Evolutionary conservation across 768 basidiomycete species (phyloP), one percentile per base, ranked within the genome.

Genomic region (Mycena amicta): DNA sequence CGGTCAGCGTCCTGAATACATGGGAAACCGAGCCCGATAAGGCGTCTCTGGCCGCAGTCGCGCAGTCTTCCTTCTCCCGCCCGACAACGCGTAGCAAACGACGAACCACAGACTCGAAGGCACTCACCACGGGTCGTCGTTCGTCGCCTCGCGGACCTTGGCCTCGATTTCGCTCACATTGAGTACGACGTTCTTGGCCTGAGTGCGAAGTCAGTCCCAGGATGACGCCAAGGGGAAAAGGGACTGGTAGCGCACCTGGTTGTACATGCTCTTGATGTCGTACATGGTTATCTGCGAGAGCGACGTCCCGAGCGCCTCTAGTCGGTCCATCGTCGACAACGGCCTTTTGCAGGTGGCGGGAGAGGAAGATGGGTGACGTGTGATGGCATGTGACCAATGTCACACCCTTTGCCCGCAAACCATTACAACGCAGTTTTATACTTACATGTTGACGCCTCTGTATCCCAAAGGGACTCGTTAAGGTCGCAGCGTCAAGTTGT

Each of bases 101-200:
- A 16, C 39, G 29, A n/a, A n/a, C 33, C 33, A 8, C 33, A 37
- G 33, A 18, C 33, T 18, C 33, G 8, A 37, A 37, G 22, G 43
- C 12, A 75, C 85, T 64, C 70, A 97, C 96, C 97, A 99, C 56
- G 97, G 89, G 62, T 99, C 97, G 66, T 98, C 95, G 59, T 98
- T 98, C 0, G 97, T 99, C 2, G 96, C 97, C 60, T 98, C 96
- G 62, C 86, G 81, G 18, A 98, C 96, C 76, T 97, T 98, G 6
- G 90, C 91, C 74, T 99, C 96, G 86, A 92, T 96, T 77, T 98
- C 96, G 66, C 89, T 93, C 59, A 98, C 82, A 75, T 98, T 98
- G 66, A 99, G 82, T 20, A 98, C 95, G 60, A 94, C 87, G 73
- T 97, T 97, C 80, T 93, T 96, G 27, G 96, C 96, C 91, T 95